phyloP scores from a whole-genome alignment of 371 early-diverging fungal species.

The Saksenaea vasiformis region DNA sequence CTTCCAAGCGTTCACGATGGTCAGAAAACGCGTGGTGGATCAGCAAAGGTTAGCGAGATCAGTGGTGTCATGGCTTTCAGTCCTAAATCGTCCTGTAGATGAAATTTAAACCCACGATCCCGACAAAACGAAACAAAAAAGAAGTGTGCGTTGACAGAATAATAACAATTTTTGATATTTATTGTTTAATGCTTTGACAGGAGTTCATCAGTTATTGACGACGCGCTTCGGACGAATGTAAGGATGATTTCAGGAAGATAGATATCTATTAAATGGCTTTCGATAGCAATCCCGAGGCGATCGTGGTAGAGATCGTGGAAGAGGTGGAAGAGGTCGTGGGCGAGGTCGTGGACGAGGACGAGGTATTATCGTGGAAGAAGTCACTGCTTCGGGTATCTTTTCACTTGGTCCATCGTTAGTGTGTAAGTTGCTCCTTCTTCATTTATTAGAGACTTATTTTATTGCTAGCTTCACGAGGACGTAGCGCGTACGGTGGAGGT shows the following conservation, averaged over 20 bases:
- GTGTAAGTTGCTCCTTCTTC: conserved; percentile 15
- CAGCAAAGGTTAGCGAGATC: conserved; percentile 41
- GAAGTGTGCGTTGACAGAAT: conserved; percentile 49
- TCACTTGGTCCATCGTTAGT: conserved; percentile 65
- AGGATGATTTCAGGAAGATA: conserved; percentile 2
- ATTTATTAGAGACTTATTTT: background rate
- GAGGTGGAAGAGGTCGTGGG: conserved; percentile 43
- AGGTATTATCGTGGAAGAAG: conserved; percentile 30
- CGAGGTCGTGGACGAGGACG: conserved; percentile 41
- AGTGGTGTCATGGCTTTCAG: background rate
- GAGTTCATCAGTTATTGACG: conserved; percentile 41
- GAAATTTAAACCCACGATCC: conserved; percentile 69
- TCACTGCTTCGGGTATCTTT: conserved; percentile 69
- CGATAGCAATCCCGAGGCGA: conserved; percentile 21
- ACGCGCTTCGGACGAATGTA: conserved; percentile 23
- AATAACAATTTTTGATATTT: background rate
- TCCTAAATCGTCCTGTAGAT: conserved; percentile 31
- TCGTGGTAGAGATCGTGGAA: conserved; percentile 43
- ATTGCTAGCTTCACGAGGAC: conserved; percentile 14
- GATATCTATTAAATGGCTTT: background rate
- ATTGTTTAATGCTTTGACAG: conserved; percentile 11
- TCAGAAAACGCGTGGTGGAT: conserved; percentile 48
- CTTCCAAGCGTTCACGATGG: conserved; percentile 50
- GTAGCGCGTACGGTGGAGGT: conserved; percentile 13
- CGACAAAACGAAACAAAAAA: conserved; percentile 63